phyloP scores from a whole-genome alignment of 371 early-diverging fungal genomes.

The Apophysomyces sp. region DNA sequence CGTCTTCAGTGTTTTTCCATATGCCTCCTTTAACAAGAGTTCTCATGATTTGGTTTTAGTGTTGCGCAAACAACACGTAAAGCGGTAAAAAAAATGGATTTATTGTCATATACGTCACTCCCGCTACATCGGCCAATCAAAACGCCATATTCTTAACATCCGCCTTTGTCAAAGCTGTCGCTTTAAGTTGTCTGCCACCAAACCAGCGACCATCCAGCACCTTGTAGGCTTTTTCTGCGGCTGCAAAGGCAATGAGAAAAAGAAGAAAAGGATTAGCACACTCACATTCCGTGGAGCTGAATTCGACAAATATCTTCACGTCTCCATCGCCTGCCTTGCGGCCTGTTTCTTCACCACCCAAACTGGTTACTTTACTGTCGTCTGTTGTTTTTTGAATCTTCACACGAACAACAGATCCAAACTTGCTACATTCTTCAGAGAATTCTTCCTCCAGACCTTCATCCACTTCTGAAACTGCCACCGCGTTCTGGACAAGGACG shows the following conservation, averaged over 20 bases:
- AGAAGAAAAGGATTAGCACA: not conserved
- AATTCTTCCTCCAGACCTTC: constrained; percentile 69
- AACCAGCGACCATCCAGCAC: constrained; percentile 74
- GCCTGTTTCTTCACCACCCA: constrained; percentile 18
- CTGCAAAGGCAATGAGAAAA: constrained; percentile 24
- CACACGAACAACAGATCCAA: constrained; percentile 58
- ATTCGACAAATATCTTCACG: constrained; percentile 69
- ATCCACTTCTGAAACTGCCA: constrained; percentile 62
- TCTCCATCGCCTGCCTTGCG: constrained; percentile 17
- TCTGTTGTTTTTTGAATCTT: constrained; percentile 43
- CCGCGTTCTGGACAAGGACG: constrained; percentile 58
- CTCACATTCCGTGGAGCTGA: constrained; percentile 42
- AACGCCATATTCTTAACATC: not conserved
- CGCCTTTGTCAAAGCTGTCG: constrained; percentile 14
- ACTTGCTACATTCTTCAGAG: constrained; percentile 68
- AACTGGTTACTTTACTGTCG: constrained; percentile 14
- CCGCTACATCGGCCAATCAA: not conserved
- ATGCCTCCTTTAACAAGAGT: constrained; percentile 70
- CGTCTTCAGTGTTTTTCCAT: constrained; percentile 95
- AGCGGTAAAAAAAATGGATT: no score
- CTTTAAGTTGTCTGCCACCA: constrained; percentile 64
- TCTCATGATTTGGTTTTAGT: constrained; percentile 21
- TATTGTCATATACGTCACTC: not conserved
- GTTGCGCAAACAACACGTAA: not conserved
- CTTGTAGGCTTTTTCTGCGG: constrained; percentile 51